Evolutionary conservation across 2,329 filamentous ascomycete genomes (phyloP).

Genomic region (Colletotrichum eleusines): DNA sequence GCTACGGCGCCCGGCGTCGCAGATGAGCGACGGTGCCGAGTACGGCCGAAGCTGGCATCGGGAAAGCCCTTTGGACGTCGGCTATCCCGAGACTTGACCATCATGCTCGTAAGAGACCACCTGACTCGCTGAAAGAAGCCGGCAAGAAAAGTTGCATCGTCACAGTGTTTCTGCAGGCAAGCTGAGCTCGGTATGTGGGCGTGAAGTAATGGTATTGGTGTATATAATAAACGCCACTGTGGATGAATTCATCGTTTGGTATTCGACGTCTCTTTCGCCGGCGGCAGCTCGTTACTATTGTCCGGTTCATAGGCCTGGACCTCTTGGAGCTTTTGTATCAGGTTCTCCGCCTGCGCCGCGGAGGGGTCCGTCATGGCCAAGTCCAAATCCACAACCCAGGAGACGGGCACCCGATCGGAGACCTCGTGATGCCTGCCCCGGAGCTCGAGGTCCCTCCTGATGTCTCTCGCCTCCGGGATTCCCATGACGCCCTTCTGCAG

Average conservation of each 20-base stretch:
- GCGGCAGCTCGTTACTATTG: too few relatives aligned
- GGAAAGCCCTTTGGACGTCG: neutral
- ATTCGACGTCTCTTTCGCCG: neutral
- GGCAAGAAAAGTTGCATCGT: too few relatives aligned
- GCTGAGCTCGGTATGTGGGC: neutral
- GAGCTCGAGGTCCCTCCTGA: constrained; percentile 49
- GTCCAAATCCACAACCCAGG: constrained; percentile 53
- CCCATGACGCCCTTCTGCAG: constrained; percentile 50
- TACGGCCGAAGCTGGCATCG: neutral
- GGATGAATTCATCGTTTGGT: too few relatives aligned
- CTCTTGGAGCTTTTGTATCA: constrained; percentile 45
- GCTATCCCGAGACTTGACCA: too few relatives aligned
- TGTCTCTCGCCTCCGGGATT: constrained; percentile 45
- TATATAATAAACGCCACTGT: neutral
- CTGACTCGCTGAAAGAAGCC: neutral
- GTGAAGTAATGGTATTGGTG: neutral
- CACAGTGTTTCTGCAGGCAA: neutral
- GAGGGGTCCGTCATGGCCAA: constrained; percentile 51
- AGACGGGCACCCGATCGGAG: constrained; percentile 48
- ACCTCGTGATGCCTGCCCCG: constrained; percentile 43
- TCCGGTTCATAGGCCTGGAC: neutral
- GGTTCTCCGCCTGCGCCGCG: constrained; percentile 50
- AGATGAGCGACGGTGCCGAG: neutral
- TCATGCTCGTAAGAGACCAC: neutral
- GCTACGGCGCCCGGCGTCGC: constrained; percentile 15